Evolutionary conservation across 257 asterid species (phyloP).

Genomic region (Jacaranda copaia): DNA sequence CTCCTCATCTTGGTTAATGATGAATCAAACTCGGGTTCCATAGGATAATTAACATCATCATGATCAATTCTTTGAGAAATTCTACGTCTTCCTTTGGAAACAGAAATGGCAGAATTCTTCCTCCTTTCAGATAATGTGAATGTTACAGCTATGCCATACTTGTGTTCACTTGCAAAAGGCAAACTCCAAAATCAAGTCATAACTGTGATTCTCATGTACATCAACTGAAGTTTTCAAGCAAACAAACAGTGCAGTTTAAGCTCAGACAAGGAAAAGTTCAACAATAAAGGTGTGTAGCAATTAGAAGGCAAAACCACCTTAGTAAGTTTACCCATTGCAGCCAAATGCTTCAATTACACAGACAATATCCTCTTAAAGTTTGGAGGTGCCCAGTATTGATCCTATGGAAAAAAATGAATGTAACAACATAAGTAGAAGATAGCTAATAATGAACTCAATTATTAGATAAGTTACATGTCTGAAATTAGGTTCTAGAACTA

Average conservation of each 20-base stretch:
- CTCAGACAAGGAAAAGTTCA: background rate
- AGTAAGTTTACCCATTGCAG: constrained; percentile 53
- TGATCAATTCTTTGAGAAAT: constrained; percentile 35
- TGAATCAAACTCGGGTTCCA: constrained; percentile 44
- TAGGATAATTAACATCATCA: constrained; percentile 33
- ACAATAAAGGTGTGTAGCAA: constrained; percentile 11
- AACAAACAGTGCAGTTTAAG: constrained; percentile 1
- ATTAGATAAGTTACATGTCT: background rate
- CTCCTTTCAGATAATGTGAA: constrained; percentile 41
- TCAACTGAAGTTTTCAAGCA: constrained; percentile 1
- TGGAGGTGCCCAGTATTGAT: constrained; percentile 65
- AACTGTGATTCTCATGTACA: constrained; percentile 7
- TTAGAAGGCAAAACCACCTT: constrained; percentile 43
- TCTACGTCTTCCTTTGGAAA: constrained; percentile 42
- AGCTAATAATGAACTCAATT: constrained; percentile 7
- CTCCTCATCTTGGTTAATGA: constrained; percentile 52
- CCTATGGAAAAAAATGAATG: constrained; percentile 38
- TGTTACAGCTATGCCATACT: constrained; percentile 39
- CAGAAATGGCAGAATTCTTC: constrained; percentile 40
- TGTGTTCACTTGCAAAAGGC: constrained; percentile 53
- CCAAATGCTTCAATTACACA: constrained; percentile 55
- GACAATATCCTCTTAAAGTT: constrained; percentile 59
- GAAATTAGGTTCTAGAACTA: background rate
- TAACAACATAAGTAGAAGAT: constrained; percentile 7
- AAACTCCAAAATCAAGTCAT: constrained; percentile 3